Conservation (phyloP, 1,139 yeast species). For the Blastobotrys niveus region DNA sequence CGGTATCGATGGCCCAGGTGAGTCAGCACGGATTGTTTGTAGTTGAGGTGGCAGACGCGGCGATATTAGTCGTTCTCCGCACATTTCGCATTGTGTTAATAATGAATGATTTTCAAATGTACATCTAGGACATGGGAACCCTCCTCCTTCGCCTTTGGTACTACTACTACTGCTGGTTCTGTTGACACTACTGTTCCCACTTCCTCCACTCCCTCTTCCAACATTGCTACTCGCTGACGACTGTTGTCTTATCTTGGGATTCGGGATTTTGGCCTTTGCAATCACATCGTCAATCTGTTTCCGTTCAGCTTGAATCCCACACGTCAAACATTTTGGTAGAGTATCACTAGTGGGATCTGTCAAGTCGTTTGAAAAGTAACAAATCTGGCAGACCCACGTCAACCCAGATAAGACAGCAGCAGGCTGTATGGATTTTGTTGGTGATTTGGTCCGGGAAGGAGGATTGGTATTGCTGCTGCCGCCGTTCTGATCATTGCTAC, state of each 20-base stretch:
- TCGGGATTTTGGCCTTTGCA: constrained; percentile 14
- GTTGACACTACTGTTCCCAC: too few species aligned
- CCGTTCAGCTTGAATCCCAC: constrained; percentile 59
- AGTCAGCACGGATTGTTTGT: constrained; percentile 21
- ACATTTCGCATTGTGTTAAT: constrained; percentile 73
- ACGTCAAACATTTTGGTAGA: constrained; percentile 59
- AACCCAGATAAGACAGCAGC: constrained; percentile 8
- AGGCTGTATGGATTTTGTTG: neutral
- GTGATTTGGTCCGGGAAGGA: constrained; percentile 2
- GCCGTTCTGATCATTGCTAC: constrained; percentile 9
- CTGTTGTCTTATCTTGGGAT: too few species aligned
- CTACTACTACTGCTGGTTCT: neutral
- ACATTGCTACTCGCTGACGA: too few species aligned
- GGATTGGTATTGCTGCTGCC: constrained; percentile 8
- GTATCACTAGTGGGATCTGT: constrained; percentile 36
- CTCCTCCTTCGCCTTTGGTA: constrained; percentile 23
- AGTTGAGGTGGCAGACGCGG: constrained; percentile 29
- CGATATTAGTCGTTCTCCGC: constrained; percentile 58
- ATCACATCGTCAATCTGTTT: constrained; percentile 33
- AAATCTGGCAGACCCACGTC: constrained; percentile 80
- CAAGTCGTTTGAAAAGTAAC: constrained; percentile 61
- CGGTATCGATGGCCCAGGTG: constrained; percentile 25
- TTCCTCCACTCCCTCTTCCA: too few species aligned
- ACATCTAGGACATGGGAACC: constrained; percentile 66
- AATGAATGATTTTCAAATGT: constrained; percentile 84